These are phyloP conservation scores for Glaciozyma antarctica DNA, from an alignment of 768 basidiomycete species.

Conservation along the genomic window DNA sequence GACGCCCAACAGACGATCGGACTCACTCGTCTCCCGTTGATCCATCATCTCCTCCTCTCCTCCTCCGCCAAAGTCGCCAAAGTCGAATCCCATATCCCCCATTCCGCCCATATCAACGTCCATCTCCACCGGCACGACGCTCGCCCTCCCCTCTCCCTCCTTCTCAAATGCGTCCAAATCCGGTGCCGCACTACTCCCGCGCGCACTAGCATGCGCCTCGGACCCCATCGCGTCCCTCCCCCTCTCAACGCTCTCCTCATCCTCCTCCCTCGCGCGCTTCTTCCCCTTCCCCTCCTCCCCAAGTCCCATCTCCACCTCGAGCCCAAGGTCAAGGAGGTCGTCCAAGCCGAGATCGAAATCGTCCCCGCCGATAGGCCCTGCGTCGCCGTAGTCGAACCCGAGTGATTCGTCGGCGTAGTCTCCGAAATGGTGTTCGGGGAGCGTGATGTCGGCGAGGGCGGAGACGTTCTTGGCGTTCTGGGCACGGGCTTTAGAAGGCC, in stretches of 20 bases:
- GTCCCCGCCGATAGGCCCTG: slow-evolving; percentile 50
- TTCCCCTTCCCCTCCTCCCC: slow-evolving; percentile 42
- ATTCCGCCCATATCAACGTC: background rate
- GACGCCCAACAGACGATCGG: too few relatives aligned
- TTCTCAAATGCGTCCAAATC: slow-evolving; percentile 10
- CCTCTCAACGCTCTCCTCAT: slow-evolving; percentile 40
- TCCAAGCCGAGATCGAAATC: slow-evolving; percentile 56
- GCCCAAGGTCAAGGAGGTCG: slow-evolving; percentile 63
- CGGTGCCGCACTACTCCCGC: slow-evolving; percentile 51
- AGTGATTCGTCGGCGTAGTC: slow-evolving; percentile 54
- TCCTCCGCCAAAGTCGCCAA: background rate
- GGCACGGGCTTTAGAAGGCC: slow-evolving; percentile 1
- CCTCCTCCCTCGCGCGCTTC: slow-evolving; percentile 18
- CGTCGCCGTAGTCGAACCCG: slow-evolving; percentile 64
- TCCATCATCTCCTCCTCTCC: background rate
- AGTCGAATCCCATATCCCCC: background rate
- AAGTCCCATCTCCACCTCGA: slow-evolving; percentile 14
- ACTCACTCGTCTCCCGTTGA: too few relatives aligned
- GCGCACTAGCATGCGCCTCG: background rate
- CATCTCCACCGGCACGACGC: background rate
- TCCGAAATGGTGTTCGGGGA: slow-evolving; percentile 55
- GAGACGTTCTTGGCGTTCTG: slow-evolving; percentile 54
- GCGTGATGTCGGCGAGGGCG: slow-evolving; percentile 65
- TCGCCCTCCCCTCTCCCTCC: background rate
- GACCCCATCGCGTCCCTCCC: slow-evolving; percentile 15